Base-by-base conservation (phyloP, 805 yeast species). In the Aciculoconidium aculeatum region DNA sequence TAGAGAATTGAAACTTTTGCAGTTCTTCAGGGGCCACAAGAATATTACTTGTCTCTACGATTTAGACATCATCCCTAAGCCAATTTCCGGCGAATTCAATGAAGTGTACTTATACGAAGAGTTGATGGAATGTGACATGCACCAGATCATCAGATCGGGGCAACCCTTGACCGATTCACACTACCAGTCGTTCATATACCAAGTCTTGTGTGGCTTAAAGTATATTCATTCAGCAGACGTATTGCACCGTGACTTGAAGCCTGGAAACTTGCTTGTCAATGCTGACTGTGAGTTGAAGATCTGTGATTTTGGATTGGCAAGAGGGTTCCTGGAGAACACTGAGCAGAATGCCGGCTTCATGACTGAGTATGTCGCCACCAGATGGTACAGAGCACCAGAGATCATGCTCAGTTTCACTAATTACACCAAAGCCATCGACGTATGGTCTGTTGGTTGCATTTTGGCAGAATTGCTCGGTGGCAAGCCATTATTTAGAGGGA, bases 331-430 rank as follows among this genome's bases (percentile, higher is more conserved):
- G 7, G 77, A 77, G 36, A 80, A 79, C 47, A 83, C 87, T 1
- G 88, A 79, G 36, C 83, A 79, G 44, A 86, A 87, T 44, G 82
- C 83, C 17, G 96, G 95, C n/a, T 90, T 86, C 47, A 64, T 90
- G 67, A 92, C 98, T 1, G 97, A 90, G 55, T 92, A 92, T 52
- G 98, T 92, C 15, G 97, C 98, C 17, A 92, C 98, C 1, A 72
- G 98, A 53, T 92, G 98, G 98, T 92, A 92, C 58, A 69, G 98
- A 43, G 98, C 98, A 3, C 98, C 98, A 0, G 98, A 92, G 51
- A 87, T 92, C 57, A 90, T 92, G 87, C 67, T 92, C 32, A 80
- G 94, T 40, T 86, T 84, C 63, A 94, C 92, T 54, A 85, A 88
- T 35, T 90, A 90, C 56, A 84, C 97, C 5, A 88, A 86, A 60